Percentiles rank a stretch among this genome's conserved stretches.
Conservation (phyloP, 2,329 filamentous ascomycete genomes). For the Berkeleyomyces basicola region DNA sequence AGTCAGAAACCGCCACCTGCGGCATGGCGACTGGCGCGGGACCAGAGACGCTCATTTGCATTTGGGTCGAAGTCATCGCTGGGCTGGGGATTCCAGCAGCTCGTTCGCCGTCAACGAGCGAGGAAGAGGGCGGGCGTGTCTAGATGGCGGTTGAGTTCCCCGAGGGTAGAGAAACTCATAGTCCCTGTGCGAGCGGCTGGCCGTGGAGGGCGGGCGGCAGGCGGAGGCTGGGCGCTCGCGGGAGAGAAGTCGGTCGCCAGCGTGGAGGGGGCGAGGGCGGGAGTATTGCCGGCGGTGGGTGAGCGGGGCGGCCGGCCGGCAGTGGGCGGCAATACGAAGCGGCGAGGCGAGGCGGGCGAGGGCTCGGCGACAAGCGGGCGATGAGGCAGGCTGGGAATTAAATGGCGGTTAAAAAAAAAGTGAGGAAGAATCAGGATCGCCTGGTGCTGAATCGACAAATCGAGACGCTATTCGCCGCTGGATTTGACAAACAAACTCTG, state of each 20-base stretch:
- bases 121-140: not conserved
- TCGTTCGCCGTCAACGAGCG: slow-evolving; percentile 10
- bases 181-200: not conserved
- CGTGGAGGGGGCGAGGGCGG: not conserved
- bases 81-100: slow-evolving; percentile 5
- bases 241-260: too few species aligned
- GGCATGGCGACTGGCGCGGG: slow-evolving; percentile 10
- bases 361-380: not conserved
- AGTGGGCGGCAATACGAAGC: not conserved
- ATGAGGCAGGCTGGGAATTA: not conserved
- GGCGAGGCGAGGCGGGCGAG: too few species aligned
- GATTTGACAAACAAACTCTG: slow-evolving; percentile 5
- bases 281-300: not conserved
- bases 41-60: slow-evolving; percentile 12
- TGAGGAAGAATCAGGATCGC: slow-evolving; percentile 2
- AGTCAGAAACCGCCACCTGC: slow-evolving; percentile 5
- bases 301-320: not conserved
- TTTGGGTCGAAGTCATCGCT: slow-evolving; percentile 14
- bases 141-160: slow-evolving; percentile 4
- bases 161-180: slow-evolving; percentile 8
- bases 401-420: slow-evolving; percentile 4
- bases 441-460: not conserved
- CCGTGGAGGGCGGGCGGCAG: too few species aligned
- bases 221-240: not conserved
- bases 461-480: not conserved